Evolutionary conservation across 2,329 filamentous ascomycete species (phyloP), one percentile per base, ranked within the genome.

Genomic region (Cladosporium phlei): DNA sequence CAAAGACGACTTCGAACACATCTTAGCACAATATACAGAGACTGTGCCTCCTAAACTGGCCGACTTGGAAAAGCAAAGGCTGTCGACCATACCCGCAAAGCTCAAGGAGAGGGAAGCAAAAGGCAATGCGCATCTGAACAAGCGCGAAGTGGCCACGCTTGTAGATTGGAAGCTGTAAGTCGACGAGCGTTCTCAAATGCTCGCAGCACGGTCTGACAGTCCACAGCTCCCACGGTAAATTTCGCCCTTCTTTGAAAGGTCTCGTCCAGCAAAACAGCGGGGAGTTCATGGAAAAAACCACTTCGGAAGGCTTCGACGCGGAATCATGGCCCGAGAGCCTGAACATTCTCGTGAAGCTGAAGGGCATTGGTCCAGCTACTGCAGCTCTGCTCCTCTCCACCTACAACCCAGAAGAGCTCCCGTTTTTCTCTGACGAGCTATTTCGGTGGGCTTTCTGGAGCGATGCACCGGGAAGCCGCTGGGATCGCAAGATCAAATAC

Each of bases 351-450:
- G 73, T 72, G 1, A 72, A 72, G 46, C 69, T 93, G n/a, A 82
- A 74, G 52, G 87, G 87, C 25, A 79, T 94, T 51, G 87, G 87
- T 0, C 86, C 87, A 1, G 87, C 87, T 6, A 91, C 86, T 1
- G 86, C 85, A 0, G 87, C 85, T 1, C 75, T 93, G 24, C 67
- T 91, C 1, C 73, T 93, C 2, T 77, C 82, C 4, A 78, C 85
- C 4, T 76, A 81, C 53, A 75, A 81, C 50, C 75, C 82, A 0
- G 64, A 70, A 0, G 66, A 68, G 10, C 72, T 82, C 38, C 76
- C 86, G 2, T 91, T 91, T 71, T 91, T 91, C 66, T 85, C 82
- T 2, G 88, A 94, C 59, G 87, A 93, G 65, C 74, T 83, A 3
- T 91, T 82, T 60, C 76, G 82, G 54, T 91, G 85, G 85, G 66